Percentiles rank a stretch among this genome's conserved stretches.
These are phyloP conservation scores for Malassezia nana DNA, from an alignment of 1,284 basidiomycete species.

Conservation along the genomic window DNA sequence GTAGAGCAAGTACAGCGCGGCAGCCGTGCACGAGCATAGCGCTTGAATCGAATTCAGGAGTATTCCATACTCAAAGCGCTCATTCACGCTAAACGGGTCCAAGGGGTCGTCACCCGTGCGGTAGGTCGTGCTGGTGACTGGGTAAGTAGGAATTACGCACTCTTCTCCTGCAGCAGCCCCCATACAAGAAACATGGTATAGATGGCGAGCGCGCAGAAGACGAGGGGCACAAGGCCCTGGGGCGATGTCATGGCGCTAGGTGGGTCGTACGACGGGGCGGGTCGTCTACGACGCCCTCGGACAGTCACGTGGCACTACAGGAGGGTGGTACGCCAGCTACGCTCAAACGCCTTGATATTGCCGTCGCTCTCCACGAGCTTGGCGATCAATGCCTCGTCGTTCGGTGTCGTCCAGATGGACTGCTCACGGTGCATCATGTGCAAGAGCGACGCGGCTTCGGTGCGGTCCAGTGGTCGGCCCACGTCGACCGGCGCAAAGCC, in stretches of 20 bases:
- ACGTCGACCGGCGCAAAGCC: conserved; percentile 15
- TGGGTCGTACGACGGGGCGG: background rate
- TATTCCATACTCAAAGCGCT: conserved; percentile 66
- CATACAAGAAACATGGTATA: conserved; percentile 46
- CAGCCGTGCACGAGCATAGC: conserved; percentile 65
- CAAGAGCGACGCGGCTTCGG: conserved; percentile 29
- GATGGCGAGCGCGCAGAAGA: conserved; percentile 38
- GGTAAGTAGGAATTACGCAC: conserved; percentile 10
- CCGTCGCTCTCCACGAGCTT: conserved; percentile 39
- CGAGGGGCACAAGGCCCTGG: conserved; percentile 24
- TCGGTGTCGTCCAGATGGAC: conserved; percentile 25
- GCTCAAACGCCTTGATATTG: conserved; percentile 30
- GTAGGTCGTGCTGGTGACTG: conserved; percentile 43
- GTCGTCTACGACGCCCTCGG: background rate
- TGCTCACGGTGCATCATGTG: conserved; percentile 26
- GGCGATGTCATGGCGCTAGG: conserved; percentile 8
- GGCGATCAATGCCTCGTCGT: conserved; percentile 38
- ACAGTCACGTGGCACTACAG: background rate
- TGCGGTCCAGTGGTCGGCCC: conserved; percentile 18
- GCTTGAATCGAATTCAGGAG: conserved; percentile 83
- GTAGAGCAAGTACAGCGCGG: conserved; percentile 67
- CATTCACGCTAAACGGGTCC: conserved; percentile 27
- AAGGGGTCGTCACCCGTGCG: conserved; percentile 20
- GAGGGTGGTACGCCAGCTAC: conserved; percentile 19
- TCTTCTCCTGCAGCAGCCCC: conserved; percentile 45